These are phyloP conservation scores for Cyanodermella asteris DNA, from an alignment of 2,329 filamentous ascomycete species.

Conservation along the genomic window DNA sequence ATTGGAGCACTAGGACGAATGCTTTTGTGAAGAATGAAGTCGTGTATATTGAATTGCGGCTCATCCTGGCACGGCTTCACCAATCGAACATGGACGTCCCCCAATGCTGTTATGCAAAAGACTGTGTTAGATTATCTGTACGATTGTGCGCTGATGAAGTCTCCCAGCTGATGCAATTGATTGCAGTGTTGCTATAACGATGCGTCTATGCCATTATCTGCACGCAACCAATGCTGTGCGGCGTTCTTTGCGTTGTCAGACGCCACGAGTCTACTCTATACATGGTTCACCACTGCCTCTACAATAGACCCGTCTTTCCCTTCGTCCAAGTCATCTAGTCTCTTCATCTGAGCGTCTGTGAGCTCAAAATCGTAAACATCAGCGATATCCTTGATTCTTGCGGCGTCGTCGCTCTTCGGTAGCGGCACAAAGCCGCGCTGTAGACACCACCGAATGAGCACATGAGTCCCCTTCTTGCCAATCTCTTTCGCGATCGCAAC, in stretches of 20 bases:
- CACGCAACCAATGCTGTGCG: too few species aligned
- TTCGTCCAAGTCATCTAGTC: conserved; percentile 29
- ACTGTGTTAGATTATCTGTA: too few species aligned
- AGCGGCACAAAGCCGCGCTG: conserved; percentile 56
- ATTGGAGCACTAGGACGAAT: too few species aligned
- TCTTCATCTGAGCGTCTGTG: conserved; percentile 32
- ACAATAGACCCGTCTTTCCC: conserved; percentile 25
- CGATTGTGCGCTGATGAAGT: too few species aligned
- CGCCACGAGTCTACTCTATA: not conserved
- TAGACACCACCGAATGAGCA: conserved; percentile 60
- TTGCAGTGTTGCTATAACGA: too few species aligned
- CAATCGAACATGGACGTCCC: too few species aligned
- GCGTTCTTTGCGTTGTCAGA: not conserved
- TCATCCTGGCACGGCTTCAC: too few species aligned
- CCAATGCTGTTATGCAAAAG: too few species aligned
- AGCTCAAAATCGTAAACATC: conserved; percentile 40
- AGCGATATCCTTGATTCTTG: conserved; percentile 43
- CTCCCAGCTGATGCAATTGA: too few species aligned
- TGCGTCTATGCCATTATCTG: too few species aligned
- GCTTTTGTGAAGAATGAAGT: too few species aligned
- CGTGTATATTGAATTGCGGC: too few species aligned
- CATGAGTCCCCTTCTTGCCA: conserved; percentile 50
- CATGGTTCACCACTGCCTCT: conserved; percentile 22
- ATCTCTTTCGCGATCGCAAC: conserved; percentile 47
- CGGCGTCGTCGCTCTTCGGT: conserved; percentile 50